phyloP scores from a whole-genome alignment of 345 rosid genomes.

The Salix udensis region DNA sequence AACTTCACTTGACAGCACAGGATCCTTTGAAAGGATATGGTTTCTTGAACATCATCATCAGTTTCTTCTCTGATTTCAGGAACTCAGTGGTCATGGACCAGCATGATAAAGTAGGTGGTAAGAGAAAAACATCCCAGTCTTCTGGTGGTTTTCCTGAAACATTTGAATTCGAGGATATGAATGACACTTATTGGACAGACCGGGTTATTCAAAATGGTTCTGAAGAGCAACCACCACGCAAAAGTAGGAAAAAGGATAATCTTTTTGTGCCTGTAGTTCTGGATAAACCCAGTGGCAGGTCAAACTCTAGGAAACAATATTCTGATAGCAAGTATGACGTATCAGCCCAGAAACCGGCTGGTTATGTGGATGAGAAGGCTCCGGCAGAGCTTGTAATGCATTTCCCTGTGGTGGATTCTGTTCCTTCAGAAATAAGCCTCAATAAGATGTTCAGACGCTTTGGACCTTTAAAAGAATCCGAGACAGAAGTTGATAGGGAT shows the following conservation, averaged over 20 bases:
- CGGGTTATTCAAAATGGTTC: constrained; percentile 77
- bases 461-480: constrained; percentile 68
- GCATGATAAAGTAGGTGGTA: constrained; percentile 38
- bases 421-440: constrained; percentile 72
- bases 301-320: constrained; percentile 56
- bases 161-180: constrained; percentile 90
- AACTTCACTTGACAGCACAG: constrained; percentile 60
- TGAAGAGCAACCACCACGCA: constrained; percentile 62
- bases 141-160: constrained; percentile 53
- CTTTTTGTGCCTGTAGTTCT: constrained; percentile 49
- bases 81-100: constrained; percentile 48
- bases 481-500: constrained; percentile 69
- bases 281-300: constrained; percentile 55
- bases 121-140: constrained; percentile 42
- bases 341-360: constrained; percentile 42
- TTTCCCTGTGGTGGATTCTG: constrained; percentile 54
- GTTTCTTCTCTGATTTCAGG: constrained; percentile 80
- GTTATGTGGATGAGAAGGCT: constrained; percentile 50
- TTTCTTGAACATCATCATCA: constrained; percentile 40
- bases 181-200: constrained; percentile 93
- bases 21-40: constrained; percentile 50
- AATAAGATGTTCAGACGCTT: constrained; percentile 80
- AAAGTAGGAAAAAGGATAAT: constrained; percentile 40
- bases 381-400: constrained; percentile 82
- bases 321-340: constrained; percentile 41